These are phyloP conservation scores for Vaccinium vitisidaea DNA, from an alignment of 148 eudicot genomes.

Conservation along the genomic window DNA sequence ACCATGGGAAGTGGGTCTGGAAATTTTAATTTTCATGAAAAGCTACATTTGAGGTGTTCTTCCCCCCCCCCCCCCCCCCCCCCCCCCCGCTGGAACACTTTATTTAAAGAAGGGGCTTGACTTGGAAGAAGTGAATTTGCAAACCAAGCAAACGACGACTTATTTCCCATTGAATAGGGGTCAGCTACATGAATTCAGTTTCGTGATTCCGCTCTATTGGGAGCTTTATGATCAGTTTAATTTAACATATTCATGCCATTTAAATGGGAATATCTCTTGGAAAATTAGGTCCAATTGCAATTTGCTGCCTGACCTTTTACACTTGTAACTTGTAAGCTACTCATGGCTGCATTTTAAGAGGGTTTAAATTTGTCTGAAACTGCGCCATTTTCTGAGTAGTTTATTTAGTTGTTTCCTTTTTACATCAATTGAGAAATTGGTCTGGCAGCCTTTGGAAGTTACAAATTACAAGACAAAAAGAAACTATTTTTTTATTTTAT, in stretches of 20 bases:
- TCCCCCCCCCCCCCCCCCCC: no score
- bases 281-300: not conserved
- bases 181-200: not conserved
- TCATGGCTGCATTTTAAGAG: not conserved
- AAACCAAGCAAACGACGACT: not conserved
- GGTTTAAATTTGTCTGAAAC: not conserved
- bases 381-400: not conserved
- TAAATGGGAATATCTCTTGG: not conserved
- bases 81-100: not conserved
- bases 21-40: not conserved
- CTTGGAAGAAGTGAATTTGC: not conserved
- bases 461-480: not conserved
- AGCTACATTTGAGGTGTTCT: not conserved
- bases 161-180: not conserved
- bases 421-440: not conserved
- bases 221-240: not conserved
- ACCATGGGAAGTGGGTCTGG: not conserved
- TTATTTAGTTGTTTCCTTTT: not conserved
- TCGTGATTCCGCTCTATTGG: not conserved
- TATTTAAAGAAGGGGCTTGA: not conserved
- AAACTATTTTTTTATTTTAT: no score
- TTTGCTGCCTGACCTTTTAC: not conserved
- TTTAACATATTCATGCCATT: not conserved
- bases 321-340: not conserved
- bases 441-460: constrained; percentile 3